phyloP scores from a whole-genome alignment of 106 monocot genomes.

The Cymbidium sinense region DNA sequence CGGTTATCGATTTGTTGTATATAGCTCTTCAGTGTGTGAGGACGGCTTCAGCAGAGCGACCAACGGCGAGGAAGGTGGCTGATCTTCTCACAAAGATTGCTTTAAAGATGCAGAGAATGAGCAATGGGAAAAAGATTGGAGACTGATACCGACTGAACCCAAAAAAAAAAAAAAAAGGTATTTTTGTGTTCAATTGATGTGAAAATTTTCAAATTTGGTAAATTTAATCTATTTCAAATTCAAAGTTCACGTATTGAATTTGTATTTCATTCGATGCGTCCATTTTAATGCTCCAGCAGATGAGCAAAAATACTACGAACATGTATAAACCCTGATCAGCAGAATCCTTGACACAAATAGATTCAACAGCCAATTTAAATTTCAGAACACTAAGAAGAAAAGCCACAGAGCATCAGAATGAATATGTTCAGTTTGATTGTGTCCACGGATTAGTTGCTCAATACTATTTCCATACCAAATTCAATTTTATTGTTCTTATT shows the following conservation, averaged over 20 bases:
- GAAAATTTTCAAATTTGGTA: neutral
- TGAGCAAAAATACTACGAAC: too few relatives aligned
- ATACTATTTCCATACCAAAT: slow-evolving; percentile 43
- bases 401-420: slow-evolving; percentile 13
- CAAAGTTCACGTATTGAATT: neutral
- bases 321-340: too few relatives aligned
- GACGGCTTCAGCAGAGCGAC: slow-evolving; percentile 54
- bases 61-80: slow-evolving; percentile 54
- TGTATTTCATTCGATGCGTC: too few relatives aligned
- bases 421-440: slow-evolving; percentile 58
- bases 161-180: neutral
- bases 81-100: slow-evolving; percentile 45
- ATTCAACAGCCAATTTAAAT: too few relatives aligned
- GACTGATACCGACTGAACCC: neutral
- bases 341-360: too few relatives aligned
- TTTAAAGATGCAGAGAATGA: slow-evolving; percentile 13
- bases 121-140: slow-evolving; percentile 17
- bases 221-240: neutral
- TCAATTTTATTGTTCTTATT: slow-evolving; percentile 40
- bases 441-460: slow-evolving; percentile 46
- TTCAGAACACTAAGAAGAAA: too few relatives aligned
- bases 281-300: too few relatives aligned
- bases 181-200: neutral
- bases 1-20: slow-evolving; percentile 53
- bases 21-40: slow-evolving; percentile 68